Base-by-base conservation (phyloP, 2,329 filamentous ascomycete species). In the Clarireedia hainanense region DNA sequence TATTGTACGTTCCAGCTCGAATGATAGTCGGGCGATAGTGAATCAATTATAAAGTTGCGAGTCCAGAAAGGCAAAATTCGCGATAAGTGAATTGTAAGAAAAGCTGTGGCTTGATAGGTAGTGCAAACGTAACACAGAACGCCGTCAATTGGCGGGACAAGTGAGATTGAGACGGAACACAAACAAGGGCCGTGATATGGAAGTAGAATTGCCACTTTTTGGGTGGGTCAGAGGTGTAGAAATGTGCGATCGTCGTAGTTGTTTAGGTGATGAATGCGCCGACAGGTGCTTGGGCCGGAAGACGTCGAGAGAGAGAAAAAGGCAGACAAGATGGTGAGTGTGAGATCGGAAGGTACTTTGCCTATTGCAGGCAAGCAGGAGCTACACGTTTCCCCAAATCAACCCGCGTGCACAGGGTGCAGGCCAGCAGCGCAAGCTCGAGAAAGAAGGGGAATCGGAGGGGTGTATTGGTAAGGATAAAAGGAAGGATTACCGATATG, bases 141-240 rank as follows among this genome's bases (percentile, higher is more conserved):
- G 49, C 58, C 55, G 55, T 58, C 50, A 50, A 60, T 56, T 58
- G 50, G 50, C 17, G 48, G 45, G 46, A 55, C 52, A 34, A 50
- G 37, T 43, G 52, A 55, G 52, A 55, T 55, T 55, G 52, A 15
- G 39, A 55, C 26, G 46, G 37, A 55, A 50, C 52, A 50, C 36
- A 17, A 50, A 34, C 30, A 42, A 50, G 37, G 52, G 42, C 30
- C 26, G 46, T 50, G 52, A 50, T 49, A 55, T 50, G 20, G 26
- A 47, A 9, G 43, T 47, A 27, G 12, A 17, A 43, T 43, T 43
- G 23, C 23, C 40, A 23, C 23, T 43, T 43, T 20, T 20, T 43
- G 14, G 17, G 17, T 43, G 40, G 40, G 20, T 43, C 30, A 24
- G 34, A 53, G 51, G 42, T 30, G 47, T 53, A 48, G 43, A 26